Conservation (phyloP, 1,284 basidiomycete species). For the Tilletia walkeri region DNA sequence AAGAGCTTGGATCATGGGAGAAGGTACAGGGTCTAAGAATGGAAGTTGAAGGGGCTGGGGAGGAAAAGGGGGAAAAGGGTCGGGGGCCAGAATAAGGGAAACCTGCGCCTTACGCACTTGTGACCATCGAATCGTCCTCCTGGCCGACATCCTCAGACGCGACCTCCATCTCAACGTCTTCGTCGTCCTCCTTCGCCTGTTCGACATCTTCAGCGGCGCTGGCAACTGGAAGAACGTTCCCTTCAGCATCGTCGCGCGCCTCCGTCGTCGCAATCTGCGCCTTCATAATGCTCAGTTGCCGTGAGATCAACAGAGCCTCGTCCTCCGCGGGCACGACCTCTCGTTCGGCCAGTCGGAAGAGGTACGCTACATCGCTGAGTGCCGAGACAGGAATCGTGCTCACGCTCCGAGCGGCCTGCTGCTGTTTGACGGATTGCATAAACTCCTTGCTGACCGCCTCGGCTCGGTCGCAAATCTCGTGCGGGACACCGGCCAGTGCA, state of each 20-base stretch:
- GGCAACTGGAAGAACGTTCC: not conserved
- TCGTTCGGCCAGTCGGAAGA: slow-evolving; percentile 35
- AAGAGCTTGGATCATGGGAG: not conserved
- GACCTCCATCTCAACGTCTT: not conserved
- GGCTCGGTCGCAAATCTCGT: slow-evolving; percentile 50
- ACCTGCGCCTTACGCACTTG: slow-evolving; percentile 1
- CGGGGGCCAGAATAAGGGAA: not conserved
- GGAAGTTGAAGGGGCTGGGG: not conserved
- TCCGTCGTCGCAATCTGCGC: slow-evolving; percentile 31
- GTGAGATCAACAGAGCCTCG: slow-evolving; percentile 22
- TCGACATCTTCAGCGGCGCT: not conserved
- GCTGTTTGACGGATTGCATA: slow-evolving; percentile 35
- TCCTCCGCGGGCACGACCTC: slow-evolving; percentile 14
- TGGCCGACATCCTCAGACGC: not conserved
- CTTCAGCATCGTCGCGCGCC: not conserved
- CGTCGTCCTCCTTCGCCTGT: not conserved
- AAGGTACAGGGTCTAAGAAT: slow-evolving; percentile 1
- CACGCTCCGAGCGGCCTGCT: slow-evolving; percentile 42
- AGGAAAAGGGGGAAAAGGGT: not conserved
- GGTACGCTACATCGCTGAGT: slow-evolving; percentile 50
- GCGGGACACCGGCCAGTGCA: slow-evolving; percentile 50
- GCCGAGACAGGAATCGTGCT: slow-evolving; percentile 40
- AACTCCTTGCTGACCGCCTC: slow-evolving; percentile 46
- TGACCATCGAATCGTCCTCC: not conserved
- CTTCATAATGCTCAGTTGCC: slow-evolving; percentile 41